phyloP scores from a whole-genome alignment of 192 early-diverging fungal species.

The Geosiphon pyriformis region DNA sequence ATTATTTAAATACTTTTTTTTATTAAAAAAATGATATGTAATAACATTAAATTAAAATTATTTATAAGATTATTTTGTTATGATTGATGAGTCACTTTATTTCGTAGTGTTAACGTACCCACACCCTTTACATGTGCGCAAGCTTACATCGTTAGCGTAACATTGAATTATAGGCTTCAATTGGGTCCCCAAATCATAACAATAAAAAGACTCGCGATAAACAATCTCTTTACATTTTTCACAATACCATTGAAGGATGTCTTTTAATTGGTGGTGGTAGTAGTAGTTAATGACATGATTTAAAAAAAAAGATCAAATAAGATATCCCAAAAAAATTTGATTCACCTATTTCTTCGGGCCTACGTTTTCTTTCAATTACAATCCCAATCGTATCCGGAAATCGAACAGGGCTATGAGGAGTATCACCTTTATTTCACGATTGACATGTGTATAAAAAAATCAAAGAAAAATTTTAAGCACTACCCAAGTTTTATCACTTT shows the following conservation, averaged over 20 bases:
- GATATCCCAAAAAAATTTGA: constrained; percentile 5
- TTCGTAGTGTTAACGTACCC: constrained; percentile 56
- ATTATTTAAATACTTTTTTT: too few species aligned
- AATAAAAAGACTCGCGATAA: constrained; percentile 87
- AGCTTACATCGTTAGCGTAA: constrained; percentile 55
- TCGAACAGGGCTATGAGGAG: constrained; percentile 93
- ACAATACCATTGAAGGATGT: constrained; percentile 95
- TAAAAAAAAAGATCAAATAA: constrained; percentile 20
- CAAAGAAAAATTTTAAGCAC: neutral
- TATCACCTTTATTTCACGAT: constrained; percentile 50
- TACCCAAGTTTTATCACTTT: neutral
- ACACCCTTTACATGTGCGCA: constrained; percentile 77
- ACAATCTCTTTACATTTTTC: constrained; percentile 75
- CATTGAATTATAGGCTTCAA: constrained; percentile 88
- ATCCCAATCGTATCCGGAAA: constrained; percentile 92
- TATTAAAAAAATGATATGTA: too few species aligned
- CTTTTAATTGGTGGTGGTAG: constrained; percentile 35
- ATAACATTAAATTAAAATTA: neutral
- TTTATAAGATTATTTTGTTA: neutral
- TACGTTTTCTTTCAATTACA: constrained; percentile 88
- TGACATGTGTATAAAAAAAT: neutral
- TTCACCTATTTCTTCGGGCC: constrained; percentile 62
- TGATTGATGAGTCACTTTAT: constrained; percentile 21
- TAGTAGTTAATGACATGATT: neutral
- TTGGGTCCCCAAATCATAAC: constrained; percentile 82